A percentile compares a stretch with the other conserved stretches of the same genome.
These are phyloP conservation scores for Strobilomyces confusus DNA, from an alignment of 768 basidiomycete species.

Conservation along the genomic window DNA sequence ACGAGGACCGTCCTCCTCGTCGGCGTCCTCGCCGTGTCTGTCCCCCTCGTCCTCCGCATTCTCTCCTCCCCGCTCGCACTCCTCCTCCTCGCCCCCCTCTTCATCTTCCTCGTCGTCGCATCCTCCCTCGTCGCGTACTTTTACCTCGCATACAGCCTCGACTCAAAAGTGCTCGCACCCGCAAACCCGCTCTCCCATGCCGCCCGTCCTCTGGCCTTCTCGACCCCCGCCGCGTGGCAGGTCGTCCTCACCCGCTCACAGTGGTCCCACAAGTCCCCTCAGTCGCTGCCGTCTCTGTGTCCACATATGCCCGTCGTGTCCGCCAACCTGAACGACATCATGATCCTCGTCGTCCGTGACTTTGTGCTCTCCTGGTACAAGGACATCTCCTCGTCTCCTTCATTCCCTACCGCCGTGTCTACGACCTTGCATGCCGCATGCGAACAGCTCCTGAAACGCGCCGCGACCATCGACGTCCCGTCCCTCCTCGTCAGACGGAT, in stretches of 20 bases:
- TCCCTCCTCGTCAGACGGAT: slow-evolving; percentile 78
- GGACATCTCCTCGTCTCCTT: slow-evolving; percentile 77
- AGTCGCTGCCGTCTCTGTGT: slow-evolving; percentile 62
- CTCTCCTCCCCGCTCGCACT: slow-evolving; percentile 64
- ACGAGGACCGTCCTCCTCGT: slow-evolving; percentile 53
- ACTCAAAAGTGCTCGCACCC: slow-evolving; percentile 36
- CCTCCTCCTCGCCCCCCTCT: slow-evolving; percentile 58
- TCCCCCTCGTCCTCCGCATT: slow-evolving; percentile 29
- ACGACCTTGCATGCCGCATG: slow-evolving; percentile 64
- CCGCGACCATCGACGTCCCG: slow-evolving; percentile 62
- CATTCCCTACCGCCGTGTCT: slow-evolving; percentile 86
- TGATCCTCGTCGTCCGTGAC: slow-evolving; percentile 78
- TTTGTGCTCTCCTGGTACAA: slow-evolving; percentile 91
- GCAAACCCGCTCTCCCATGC: slow-evolving; percentile 46
- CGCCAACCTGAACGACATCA: slow-evolving; percentile 70
- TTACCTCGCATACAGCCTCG: slow-evolving; percentile 56
- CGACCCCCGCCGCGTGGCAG: slow-evolving; percentile 93
- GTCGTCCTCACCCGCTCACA: slow-evolving; percentile 84
- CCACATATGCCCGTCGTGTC: slow-evolving; percentile 65
- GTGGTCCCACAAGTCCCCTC: slow-evolving; percentile 76
- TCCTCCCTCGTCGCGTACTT: slow-evolving; percentile 52
- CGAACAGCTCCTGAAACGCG: slow-evolving; percentile 52
- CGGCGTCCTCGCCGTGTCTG: no score
- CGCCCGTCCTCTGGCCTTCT: slow-evolving; percentile 77
- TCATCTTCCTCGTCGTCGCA: slow-evolving; percentile 46